These are phyloP conservation scores for Penicillium riverlandense DNA, from an alignment of 495 filamentous ascomycete genomes.

Conservation along the genomic window DNA sequence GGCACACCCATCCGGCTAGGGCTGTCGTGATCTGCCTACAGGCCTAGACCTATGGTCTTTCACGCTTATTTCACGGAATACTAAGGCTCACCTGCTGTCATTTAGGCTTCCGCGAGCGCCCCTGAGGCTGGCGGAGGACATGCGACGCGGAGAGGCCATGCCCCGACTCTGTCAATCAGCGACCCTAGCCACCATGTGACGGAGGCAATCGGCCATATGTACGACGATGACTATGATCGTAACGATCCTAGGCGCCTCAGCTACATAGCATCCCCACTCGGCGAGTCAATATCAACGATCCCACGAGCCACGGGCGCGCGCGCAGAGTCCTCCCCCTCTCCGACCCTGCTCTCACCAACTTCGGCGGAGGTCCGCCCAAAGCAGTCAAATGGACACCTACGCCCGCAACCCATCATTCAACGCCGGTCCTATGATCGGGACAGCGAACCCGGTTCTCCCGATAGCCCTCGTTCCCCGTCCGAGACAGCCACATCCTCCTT, in stretches of 20 bases:
- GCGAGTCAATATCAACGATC: conserved; percentile 39
- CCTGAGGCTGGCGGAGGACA: conserved; percentile 48
- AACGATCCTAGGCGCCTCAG: conserved; percentile 55
- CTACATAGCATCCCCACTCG: conserved; percentile 51
- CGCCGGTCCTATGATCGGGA: conserved; percentile 42
- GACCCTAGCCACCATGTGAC: conserved; percentile 93
- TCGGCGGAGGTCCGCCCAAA: conserved; percentile 14
- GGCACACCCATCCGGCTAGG: no score
- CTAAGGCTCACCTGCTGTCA: conserved; percentile 3
- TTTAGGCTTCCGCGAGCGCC: conserved; percentile 45
- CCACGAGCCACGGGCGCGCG: conserved; percentile 30
- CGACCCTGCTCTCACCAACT: conserved; percentile 21
- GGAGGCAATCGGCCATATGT: conserved; percentile 94
- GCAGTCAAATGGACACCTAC: conserved; percentile 38
- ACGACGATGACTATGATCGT: conserved; percentile 72
- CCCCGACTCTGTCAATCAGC: conserved; percentile 62
- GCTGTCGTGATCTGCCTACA: no score
- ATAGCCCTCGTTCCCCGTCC: conserved; percentile 50
- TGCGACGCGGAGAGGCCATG: conserved; percentile 54
- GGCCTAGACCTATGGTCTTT: no score
- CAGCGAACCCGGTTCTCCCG: conserved; percentile 48
- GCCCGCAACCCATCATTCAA: conserved; percentile 23
- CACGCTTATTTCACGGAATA: background rate
- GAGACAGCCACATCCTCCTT: conserved; percentile 71
- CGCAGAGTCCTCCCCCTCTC: conserved; percentile 37